These are phyloP conservation scores for Microsporum audouinii DNA, from an alignment of 2,329 filamentous ascomycete species.

Conservation along the genomic window DNA sequence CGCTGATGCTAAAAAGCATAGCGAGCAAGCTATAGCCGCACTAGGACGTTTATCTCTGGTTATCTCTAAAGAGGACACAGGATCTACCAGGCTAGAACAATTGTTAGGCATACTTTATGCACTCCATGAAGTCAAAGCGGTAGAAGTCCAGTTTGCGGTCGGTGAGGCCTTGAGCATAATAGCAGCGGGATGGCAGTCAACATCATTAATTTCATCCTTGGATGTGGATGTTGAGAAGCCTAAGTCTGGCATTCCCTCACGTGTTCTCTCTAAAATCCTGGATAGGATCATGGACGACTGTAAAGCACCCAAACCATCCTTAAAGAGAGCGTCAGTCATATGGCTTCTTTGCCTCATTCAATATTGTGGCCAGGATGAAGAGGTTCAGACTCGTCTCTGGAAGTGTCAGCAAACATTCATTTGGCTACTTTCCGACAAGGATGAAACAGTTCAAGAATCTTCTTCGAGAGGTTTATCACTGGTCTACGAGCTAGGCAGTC, in stretches of 20 bases:
- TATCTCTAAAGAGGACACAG: conserved; percentile 27
- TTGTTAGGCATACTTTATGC: conserved; percentile 60
- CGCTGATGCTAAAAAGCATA: conserved; percentile 62
- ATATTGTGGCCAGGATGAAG: conserved; percentile 67
- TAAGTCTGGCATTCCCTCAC: conserved; percentile 26
- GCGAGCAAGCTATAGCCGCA: conserved; percentile 69
- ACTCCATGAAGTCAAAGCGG: conserved; percentile 71
- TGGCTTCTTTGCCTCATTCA: conserved; percentile 90
- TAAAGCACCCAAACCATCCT: conserved; percentile 72
- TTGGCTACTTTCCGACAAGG: conserved; percentile 70
- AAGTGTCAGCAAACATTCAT: conserved; percentile 82
- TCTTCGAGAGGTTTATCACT: conserved; percentile 82
- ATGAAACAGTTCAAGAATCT: conserved; percentile 91
- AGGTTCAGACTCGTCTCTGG: conserved; percentile 62
- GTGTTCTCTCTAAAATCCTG: conserved; percentile 46
- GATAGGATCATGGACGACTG: conserved; percentile 66
- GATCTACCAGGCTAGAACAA: conserved; percentile 28
- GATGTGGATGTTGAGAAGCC: conserved; percentile 54
- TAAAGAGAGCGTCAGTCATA: conserved; percentile 85
- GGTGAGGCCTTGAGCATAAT: conserved; percentile 77
- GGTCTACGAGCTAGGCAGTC: conserved; percentile 86
- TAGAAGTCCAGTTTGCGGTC: conserved; percentile 80
- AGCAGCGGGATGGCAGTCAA: conserved; percentile 71
- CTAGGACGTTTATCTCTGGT: conserved; percentile 62
- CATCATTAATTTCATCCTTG: conserved; percentile 60